A percentile compares a stretch with the other conserved stretches of the same genome.
Evolutionary conservation across 331 rosid species (phyloP).

Genomic region (Pyrus hybrid): DNA sequence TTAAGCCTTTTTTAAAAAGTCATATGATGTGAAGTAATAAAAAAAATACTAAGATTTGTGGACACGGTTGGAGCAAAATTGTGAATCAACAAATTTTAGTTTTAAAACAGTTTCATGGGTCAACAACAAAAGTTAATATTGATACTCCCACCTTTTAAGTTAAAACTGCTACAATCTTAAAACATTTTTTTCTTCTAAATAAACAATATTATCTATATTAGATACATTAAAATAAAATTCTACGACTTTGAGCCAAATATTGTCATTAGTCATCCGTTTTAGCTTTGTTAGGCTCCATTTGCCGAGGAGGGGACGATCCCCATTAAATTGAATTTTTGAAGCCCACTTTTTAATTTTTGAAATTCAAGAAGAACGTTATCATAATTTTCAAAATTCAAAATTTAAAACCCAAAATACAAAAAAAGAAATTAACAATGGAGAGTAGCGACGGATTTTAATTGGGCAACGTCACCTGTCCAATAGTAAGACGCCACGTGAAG

Average conservation of each 20-base stretch:
- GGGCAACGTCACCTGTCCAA: conserved; percentile 22
- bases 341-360: background rate
- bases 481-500: conserved; percentile 20
- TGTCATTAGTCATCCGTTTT: background rate
- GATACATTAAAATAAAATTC: no score
- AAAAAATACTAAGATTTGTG: no score
- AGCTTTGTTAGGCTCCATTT: background rate
- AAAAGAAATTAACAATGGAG: background rate
- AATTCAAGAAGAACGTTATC: background rate
- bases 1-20: no score
- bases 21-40: no score
- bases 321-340: background rate
- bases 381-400: conserved; percentile 18
- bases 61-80: no score
- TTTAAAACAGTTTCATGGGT: no score
- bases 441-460: conserved; percentile 5
- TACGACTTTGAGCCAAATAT: background rate
- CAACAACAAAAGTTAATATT: no score
- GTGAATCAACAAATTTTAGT: no score
- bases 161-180: no score
- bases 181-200: fast-evolving
- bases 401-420: background rate
- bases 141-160: no score
- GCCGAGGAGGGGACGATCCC: background rate
- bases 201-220: fast-evolving